These are phyloP conservation scores for Furcasterigmium sp. DNA, from an alignment of 2,329 filamentous ascomycete genomes.

Conservation along the genomic window DNA sequence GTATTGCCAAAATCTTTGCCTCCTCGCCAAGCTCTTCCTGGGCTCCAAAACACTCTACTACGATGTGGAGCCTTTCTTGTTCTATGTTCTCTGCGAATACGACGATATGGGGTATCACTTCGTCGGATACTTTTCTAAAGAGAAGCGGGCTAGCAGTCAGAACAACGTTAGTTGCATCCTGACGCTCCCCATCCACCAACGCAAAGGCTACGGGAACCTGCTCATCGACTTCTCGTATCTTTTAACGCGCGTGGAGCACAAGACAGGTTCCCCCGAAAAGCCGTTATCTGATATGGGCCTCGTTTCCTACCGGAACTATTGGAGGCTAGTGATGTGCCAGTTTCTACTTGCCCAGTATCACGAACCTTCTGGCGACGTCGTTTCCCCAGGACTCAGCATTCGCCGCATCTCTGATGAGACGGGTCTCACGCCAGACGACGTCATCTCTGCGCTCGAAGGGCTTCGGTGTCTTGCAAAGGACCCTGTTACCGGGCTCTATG, in stretches of 20 bases:
- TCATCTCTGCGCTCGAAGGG: constrained; percentile 88
- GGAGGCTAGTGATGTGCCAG: constrained; percentile 83
- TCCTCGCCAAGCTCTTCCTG: constrained; percentile 94
- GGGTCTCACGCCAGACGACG: constrained; percentile 93
- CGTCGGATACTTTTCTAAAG: constrained; percentile 99
- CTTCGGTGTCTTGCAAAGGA: constrained; percentile 86
- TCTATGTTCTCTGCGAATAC: constrained; percentile 95
- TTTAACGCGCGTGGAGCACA: constrained; percentile 84
- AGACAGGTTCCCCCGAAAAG: constrained; percentile 95
- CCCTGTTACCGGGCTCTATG: constrained; percentile 82
- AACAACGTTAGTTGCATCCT: constrained; percentile 98
- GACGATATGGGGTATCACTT: constrained; percentile 91
- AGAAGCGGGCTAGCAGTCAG: constrained; percentile 88
- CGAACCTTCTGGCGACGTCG: constrained; percentile 28
- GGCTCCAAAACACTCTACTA: constrained; percentile 98
- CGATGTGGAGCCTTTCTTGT: constrained; percentile 93
- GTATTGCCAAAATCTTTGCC: constrained; percentile 97
- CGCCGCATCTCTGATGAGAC: constrained; percentile 78
- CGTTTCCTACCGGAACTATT: constrained; percentile 96
- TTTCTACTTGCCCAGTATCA: constrained; percentile 60
- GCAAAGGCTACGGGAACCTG: constrained; percentile 93
- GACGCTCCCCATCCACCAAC: constrained; percentile 91
- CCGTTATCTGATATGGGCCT: constrained; percentile 96
- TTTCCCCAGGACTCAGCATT: constrained; percentile 46
- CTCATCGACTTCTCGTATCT: constrained; percentile 98